phyloP scores from a whole-genome alignment of 768 basidiomycete species.

The Crepidotus variabilis region DNA sequence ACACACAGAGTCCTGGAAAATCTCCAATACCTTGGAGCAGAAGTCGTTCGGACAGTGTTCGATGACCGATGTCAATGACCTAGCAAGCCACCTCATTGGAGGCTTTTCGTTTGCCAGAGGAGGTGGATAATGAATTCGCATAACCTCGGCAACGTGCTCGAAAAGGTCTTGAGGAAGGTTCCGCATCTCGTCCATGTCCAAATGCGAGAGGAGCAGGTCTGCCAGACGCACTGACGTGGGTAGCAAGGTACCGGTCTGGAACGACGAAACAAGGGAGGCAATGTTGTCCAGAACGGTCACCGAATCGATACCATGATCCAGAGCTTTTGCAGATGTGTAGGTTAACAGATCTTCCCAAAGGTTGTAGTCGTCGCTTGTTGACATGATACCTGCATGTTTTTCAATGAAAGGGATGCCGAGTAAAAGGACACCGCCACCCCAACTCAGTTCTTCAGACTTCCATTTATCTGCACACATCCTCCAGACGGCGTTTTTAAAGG shows the following conservation, averaged over 20 bases:
- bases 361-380: constrained; percentile 48
- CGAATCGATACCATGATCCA: constrained; percentile 58
- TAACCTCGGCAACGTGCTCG: constrained; percentile 56
- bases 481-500: constrained; percentile 55
- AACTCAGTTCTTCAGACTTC: constrained; percentile 43
- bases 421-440: constrained; percentile 53
- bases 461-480: constrained; percentile 51
- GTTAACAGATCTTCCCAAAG: constrained; percentile 60
- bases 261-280: constrained; percentile 40
- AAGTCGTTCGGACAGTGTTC: constrained; percentile 53
- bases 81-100: constrained; percentile 58
- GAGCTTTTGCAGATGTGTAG: constrained; percentile 48
- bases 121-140: constrained; percentile 66
- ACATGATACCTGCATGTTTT: constrained; percentile 42
- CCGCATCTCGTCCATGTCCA: constrained; percentile 46
- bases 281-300: constrained; percentile 52
- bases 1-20: constrained; percentile 49
- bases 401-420: constrained; percentile 59
- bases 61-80: constrained; percentile 49
- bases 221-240: constrained; percentile 49
- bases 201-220: constrained; percentile 55
- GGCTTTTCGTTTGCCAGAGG: constrained; percentile 43
- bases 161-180: constrained; percentile 52
- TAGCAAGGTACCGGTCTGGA: constrained; percentile 22
- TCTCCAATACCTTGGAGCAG: constrained; percentile 40